Base-by-base conservation (phyloP, 176 grass and related monocot genomes). In the Eleusine indica region DNA sequence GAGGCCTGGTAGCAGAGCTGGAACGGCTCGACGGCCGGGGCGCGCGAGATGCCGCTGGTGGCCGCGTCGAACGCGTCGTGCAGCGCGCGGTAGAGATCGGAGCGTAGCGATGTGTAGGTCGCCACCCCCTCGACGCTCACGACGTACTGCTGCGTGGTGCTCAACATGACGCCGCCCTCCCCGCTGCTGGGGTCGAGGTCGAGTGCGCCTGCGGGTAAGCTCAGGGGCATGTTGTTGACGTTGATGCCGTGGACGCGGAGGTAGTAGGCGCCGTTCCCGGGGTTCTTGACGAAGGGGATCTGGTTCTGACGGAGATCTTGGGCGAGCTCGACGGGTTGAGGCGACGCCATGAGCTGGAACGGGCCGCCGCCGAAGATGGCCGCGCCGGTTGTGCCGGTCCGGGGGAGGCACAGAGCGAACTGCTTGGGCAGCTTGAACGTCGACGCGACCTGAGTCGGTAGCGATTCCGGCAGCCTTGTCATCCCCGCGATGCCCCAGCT, bases 371-470 rank as follows among this genome's bases (percentile, higher is more conserved):
- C 86, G 71, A 91, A 88, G 44, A 91, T 80, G 1, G 86, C 88
- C 0, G 75, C 86, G 19, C 92, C 86, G 32, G 6, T 49, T 0
- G 1, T 22, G 9, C 39, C 44, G 10, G n/a, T 28, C 30, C 66
- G 14, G 15, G 89, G 92, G 12, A 94, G 84, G 74, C 92, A 87
- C 17, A 91, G 2, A 0, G 84, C 76, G 52, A 94, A 91, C 69
- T 87, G 42, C 11, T 49, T 91, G 56, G 70, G 9, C 19, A 89
- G 63, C 1, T 40, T 44, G 3, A 88, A 16, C 54, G 2, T 16
- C 0, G 61, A 30, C 7, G 25, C 39, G 49, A 89, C 61, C 87
- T 94, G 92, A 17, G 63, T 61, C 52, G 80, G 86, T 11, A 91
- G 61, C 2, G 86, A 54, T 13, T 84, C 66, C 0, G 35, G 40